phyloP scores from a whole-genome alignment of 257 asterid species.

The Fraxinus quadrangulata region DNA sequence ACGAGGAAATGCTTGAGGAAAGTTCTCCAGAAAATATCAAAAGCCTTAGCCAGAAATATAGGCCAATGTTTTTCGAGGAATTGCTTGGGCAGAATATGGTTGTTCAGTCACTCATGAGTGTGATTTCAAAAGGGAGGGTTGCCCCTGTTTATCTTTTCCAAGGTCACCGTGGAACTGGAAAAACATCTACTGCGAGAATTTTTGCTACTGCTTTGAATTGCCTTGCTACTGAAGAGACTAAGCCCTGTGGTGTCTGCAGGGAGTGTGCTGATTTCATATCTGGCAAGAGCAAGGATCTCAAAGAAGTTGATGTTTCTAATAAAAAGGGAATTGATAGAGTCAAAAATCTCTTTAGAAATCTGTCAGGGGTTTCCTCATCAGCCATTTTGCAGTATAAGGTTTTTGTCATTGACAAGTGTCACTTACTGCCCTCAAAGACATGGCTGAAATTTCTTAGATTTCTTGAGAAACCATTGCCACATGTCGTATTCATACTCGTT shows the following conservation, averaged over 20 bases:
- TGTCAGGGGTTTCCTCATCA: conserved; percentile 43
- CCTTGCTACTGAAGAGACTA: conserved; percentile 71
- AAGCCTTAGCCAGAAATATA: conserved; percentile 80
- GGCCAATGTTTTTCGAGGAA: conserved; percentile 89
- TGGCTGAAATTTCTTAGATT: conserved; percentile 79
- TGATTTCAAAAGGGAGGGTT: conserved; percentile 64
- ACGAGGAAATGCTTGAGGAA: conserved; percentile 32
- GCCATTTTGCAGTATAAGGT: conserved; percentile 55
- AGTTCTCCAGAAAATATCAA: conserved; percentile 65
- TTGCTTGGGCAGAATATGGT: conserved; percentile 81
- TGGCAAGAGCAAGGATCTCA: conserved; percentile 60
- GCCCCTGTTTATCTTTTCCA: conserved; percentile 89
- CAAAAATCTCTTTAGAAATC: conserved; percentile 54
- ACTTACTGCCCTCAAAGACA: conserved; percentile 78
- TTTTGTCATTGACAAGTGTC: conserved; percentile 84
- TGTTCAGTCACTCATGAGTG: conserved; percentile 71
- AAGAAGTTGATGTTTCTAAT: conserved; percentile 78
- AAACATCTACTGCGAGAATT: conserved; percentile 83
- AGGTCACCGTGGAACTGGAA: conserved; percentile 98
- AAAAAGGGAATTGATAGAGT: conserved; percentile 62
- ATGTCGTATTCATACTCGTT: conserved; percentile 66
- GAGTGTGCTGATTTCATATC: conserved; percentile 74
- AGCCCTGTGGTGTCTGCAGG: conserved; percentile 93
- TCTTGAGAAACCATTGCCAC: conserved; percentile 76
- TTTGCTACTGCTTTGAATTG: conserved; percentile 89